Evolutionary conservation across 495 filamentous ascomycete species (phyloP).

Genomic region (Talaromyces ruber): DNA sequence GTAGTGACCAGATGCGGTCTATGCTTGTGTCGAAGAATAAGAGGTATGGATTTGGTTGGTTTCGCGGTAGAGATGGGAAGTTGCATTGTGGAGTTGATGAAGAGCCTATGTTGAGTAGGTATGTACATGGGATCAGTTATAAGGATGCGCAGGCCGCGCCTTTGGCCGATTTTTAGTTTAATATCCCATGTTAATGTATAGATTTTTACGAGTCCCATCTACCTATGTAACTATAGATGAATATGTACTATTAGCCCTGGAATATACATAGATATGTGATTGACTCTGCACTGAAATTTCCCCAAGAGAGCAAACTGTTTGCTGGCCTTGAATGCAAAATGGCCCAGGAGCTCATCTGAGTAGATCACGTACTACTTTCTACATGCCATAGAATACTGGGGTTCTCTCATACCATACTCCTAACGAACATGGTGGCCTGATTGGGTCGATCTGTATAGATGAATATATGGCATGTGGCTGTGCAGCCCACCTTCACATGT

Average conservation of each 20-base stretch:
- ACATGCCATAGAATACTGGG: too few species aligned
- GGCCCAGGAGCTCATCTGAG: not conserved
- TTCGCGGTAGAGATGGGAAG: conserved; percentile 54
- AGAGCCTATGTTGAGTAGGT: conserved; percentile 53
- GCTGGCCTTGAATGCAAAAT: not conserved
- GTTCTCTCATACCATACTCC: not conserved
- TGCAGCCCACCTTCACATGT: not conserved
- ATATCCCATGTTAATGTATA: too few species aligned
- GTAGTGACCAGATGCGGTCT: conserved; percentile 44
- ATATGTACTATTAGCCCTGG: too few species aligned
- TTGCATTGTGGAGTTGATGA: conserved; percentile 63
- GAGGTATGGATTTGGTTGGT: conserved; percentile 68
- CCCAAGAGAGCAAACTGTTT: not conserved
- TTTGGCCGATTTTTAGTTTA: conserved; percentile 8
- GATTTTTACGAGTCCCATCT: too few species aligned
- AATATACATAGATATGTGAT: too few species aligned
- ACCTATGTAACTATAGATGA: too few species aligned
- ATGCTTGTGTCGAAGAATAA: conserved; percentile 45
- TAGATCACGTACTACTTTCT: not conserved
- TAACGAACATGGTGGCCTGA: not conserved
- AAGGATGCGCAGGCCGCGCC: conserved; percentile 11
- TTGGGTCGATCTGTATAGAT: not conserved
- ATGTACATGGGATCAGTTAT: conserved; percentile 44
- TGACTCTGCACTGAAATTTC: too few species aligned
- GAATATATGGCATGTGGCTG: not conserved